Conservation (phyloP, 208 protist species). For the Trypanosoma grayi region DNA sequence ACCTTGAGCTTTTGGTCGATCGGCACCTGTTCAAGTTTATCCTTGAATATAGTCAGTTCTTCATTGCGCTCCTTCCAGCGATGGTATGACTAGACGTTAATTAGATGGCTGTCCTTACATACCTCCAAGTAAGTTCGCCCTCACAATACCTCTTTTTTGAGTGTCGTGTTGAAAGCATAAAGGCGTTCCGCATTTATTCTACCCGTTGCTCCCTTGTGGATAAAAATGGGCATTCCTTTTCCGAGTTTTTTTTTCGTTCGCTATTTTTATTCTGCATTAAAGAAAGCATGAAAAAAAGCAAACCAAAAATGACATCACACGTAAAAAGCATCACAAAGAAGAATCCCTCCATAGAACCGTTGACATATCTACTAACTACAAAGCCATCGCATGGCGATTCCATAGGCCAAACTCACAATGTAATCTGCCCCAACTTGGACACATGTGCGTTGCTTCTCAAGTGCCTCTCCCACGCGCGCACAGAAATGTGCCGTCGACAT, state of each 20-base stretch:
- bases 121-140: slow-evolving; percentile 79
- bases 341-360: background rate
- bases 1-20: slow-evolving; percentile 87
- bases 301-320: background rate
- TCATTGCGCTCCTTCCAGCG: slow-evolving; percentile 74
- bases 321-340: background rate
- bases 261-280: background rate
- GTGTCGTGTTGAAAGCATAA: slow-evolving; percentile 81
- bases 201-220: slow-evolving; percentile 43
- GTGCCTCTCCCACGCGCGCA: slow-evolving; percentile 46
- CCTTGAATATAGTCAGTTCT: slow-evolving; percentile 75
- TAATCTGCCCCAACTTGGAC: background rate
- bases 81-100: slow-evolving; percentile 79
- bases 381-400: background rate
- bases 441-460: slow-evolving; percentile 34
- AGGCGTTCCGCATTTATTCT: slow-evolving; percentile 65
- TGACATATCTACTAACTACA: background rate
- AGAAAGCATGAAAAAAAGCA: background rate
- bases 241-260: background rate
- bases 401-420: background rate
- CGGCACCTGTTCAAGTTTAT: slow-evolving; percentile 72
- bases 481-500: slow-evolving; percentile 51
- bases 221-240: slow-evolving; percentile 55
- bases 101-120: slow-evolving; percentile 76
- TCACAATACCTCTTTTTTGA: slow-evolving; percentile 72